Conservation (phyloP, 345 rosid species). For the Litchi chinensis region DNA sequence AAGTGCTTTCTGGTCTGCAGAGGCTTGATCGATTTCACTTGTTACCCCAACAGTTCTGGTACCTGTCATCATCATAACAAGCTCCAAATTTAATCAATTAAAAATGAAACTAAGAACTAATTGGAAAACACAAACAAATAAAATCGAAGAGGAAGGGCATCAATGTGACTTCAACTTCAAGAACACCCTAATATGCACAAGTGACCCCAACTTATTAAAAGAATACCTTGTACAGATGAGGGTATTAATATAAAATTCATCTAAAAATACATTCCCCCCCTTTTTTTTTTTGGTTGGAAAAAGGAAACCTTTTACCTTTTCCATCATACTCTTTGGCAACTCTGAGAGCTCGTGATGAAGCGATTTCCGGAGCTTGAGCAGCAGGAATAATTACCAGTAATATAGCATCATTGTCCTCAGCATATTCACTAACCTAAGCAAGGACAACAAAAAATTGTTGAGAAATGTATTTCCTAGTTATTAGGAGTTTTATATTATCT, state of each 20-base stretch:
- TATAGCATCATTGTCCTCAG: slow-evolving; percentile 88
- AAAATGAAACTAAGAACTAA: no score
- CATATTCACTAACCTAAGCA: slow-evolving; percentile 71
- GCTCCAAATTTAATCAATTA: no score
- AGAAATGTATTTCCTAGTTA: no score
- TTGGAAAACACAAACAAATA: no score
- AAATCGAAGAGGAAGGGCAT: not conserved
- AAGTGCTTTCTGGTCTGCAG: slow-evolving; percentile 62
- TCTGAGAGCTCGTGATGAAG: slow-evolving; percentile 87
- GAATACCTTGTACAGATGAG: not conserved
- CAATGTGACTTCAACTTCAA: not conserved
- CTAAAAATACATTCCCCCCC: no score
- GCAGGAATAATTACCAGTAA: slow-evolving; percentile 89
- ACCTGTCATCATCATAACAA: no score
- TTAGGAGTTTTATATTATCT: no score
- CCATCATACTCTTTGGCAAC: slow-evolving; percentile 86
- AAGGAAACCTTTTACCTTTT: slow-evolving; percentile 49
- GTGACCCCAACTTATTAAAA: not conserved
- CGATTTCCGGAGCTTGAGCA: slow-evolving; percentile 85
- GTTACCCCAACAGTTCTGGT: slow-evolving; percentile 93
- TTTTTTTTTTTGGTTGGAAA: no score
- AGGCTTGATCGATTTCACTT: slow-evolving; percentile 93
- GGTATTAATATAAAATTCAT: not conserved
- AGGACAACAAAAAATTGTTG: not conserved
- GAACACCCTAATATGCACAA: not conserved